A percentile compares a stretch with the other conserved stretches of the same genome.
Conservation (phyloP, 1,284 basidiomycete genomes). For the Sanghuangporus sanghuang region DNA sequence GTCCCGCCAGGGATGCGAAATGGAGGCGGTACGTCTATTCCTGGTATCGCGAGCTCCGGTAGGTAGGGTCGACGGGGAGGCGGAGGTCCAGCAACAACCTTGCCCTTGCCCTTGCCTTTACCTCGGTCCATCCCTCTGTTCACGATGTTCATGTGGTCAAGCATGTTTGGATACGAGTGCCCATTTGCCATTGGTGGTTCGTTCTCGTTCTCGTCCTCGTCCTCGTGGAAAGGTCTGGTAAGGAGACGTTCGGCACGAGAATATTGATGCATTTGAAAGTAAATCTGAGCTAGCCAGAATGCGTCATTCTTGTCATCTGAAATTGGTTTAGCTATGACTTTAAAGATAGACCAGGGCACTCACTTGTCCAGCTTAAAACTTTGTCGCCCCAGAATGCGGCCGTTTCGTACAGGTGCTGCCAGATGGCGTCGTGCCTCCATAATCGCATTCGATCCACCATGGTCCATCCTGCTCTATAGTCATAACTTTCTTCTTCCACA, state of each 20-base stretch:
- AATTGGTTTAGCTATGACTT: neutral
- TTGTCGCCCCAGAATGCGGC: slow-evolving; percentile 99
- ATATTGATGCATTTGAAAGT: slow-evolving; percentile 94
- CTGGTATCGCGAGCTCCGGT: slow-evolving; percentile 9
- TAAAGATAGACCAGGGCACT: slow-evolving; percentile 31
- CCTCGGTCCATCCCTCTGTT: neutral
- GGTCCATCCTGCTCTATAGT: slow-evolving; percentile 65
- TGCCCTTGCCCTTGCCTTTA: slow-evolving; percentile 66
- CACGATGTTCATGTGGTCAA: slow-evolving; percentile 21
- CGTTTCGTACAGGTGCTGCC: slow-evolving; percentile 97
- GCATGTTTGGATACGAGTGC: slow-evolving; percentile 29
- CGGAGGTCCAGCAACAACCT: slow-evolving; percentile 41
- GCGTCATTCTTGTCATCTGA: slow-evolving; percentile 92
- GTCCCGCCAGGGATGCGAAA: slow-evolving; percentile 53
- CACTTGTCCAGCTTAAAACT: slow-evolving; percentile 90
- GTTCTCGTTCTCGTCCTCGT: slow-evolving; percentile 33
- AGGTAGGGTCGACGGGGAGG: slow-evolving; percentile 28
- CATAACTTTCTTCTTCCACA: slow-evolving; percentile 36
- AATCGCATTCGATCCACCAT: slow-evolving; percentile 93
- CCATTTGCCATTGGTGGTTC: slow-evolving; percentile 38
- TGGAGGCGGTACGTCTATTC: slow-evolving; percentile 2
- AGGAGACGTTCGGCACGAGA: slow-evolving; percentile 90
- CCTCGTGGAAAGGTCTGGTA: slow-evolving; percentile 69
- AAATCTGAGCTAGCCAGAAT: slow-evolving; percentile 97
- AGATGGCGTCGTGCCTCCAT: slow-evolving; percentile 96